Conservation (phyloP, 257 asterid species). For the Capsicum baccatum region DNA sequence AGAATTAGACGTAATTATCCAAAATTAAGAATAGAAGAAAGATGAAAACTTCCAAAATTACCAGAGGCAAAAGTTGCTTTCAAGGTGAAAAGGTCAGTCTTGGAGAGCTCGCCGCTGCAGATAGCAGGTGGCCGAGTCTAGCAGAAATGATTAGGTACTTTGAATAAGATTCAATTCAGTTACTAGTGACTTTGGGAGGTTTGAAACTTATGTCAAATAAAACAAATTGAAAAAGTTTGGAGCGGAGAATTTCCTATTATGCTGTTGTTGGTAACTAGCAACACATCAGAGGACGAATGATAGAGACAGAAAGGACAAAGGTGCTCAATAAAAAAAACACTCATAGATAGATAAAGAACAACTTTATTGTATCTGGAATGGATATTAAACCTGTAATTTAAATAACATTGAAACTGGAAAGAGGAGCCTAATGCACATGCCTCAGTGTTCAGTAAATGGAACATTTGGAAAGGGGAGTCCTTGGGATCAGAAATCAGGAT, state of each 20-base stretch:
- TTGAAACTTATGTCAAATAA: not conserved
- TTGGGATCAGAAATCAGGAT: not conserved
- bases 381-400: not conserved
- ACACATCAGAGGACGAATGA: not conserved
- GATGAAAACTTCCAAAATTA: not conserved
- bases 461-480: not conserved
- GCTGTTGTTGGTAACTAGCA: not conserved
- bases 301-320: constrained; percentile 6
- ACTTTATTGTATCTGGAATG: not conserved
- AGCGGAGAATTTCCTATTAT: not conserved
- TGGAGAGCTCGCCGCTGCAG: not conserved
- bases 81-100: not conserved
- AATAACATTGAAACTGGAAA: not conserved
- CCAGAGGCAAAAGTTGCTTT: not conserved
- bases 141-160: not conserved
- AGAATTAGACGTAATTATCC: not conserved
- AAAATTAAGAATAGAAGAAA: not conserved
- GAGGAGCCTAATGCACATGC: not conserved
- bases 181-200: not conserved
- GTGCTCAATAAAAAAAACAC: not conserved
- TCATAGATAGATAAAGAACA: not conserved
- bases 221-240: not conserved
- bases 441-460: not conserved
- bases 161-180: not conserved
- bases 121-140: not conserved